Percentiles rank a stretch among this genome's conserved stretches.
These are phyloP conservation scores for Acanthamoeba castellanii DNA, from an alignment of 208 protist genomes.

Conservation along the genomic window DNA sequence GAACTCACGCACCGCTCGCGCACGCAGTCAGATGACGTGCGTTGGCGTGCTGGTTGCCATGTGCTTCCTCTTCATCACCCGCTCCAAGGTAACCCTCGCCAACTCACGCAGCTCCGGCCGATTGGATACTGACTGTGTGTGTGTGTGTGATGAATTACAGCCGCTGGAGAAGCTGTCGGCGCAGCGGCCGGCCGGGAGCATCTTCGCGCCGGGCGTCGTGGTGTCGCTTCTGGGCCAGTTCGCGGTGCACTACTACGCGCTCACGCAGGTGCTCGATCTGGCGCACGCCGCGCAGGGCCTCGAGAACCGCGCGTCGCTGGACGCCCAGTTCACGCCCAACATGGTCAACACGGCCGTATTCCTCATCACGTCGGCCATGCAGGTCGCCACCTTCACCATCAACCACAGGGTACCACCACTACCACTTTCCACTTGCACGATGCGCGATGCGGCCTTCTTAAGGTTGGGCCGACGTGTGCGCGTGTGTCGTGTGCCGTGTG, in stretches of 20 bases:
- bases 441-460: too few relatives aligned
- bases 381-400: slow-evolving; percentile 96
- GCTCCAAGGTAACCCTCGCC: slow-evolving; percentile 89
- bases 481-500: too few relatives aligned
- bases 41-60: slow-evolving; percentile 95
- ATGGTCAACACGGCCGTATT: slow-evolving; percentile 98
- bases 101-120: too few relatives aligned
- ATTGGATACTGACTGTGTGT: too few relatives aligned
- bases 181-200: slow-evolving; percentile 93
- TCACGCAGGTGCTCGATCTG: slow-evolving; percentile 90
- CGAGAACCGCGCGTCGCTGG: slow-evolving; percentile 78
- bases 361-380: slow-evolving; percentile 95
- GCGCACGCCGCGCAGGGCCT: slow-evolving; percentile 14
- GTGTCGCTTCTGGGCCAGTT: slow-evolving; percentile 96
- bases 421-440: too few relatives aligned
- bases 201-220: slow-evolving; percentile 96
- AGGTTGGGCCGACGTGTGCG: too few relatives aligned
- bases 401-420: slow-evolving; percentile 96
- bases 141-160: slow-evolving; percentile 75
- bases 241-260: slow-evolving; percentile 94
- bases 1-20: background rate
- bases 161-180: slow-evolving; percentile 94
- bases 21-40: slow-evolving; percentile 95
- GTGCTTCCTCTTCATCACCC: slow-evolving; percentile 98
- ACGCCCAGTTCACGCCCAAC: slow-evolving; percentile 96